Base-by-base conservation (phyloP, 345 rosid genomes). In the Bretschneidera sinensis region DNA sequence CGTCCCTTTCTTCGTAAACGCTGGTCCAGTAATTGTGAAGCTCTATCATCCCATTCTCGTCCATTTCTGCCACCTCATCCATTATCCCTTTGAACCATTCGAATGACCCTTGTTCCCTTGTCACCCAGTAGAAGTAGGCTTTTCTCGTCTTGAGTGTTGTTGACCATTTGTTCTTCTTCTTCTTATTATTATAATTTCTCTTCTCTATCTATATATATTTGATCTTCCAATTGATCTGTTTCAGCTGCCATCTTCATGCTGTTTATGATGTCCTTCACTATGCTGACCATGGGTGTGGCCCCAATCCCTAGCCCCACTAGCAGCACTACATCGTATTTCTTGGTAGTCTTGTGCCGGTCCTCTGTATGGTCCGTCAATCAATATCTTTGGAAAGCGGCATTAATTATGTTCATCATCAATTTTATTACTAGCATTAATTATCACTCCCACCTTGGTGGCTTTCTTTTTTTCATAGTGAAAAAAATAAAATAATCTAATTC, bases 331-430 rank as follows among this genome's bases (percentile, higher is more conserved):
- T 91, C 98, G 54, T 88, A 91, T 62, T 91, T 86, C 74, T 84
- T 83, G n/a, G 74, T 91, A 91, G 79, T 91, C 98, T 62, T 91
- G 98, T 50, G 98, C 95, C 0, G 98, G 96, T 6, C 95, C 96
- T 21, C 98, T 96, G 9, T 81, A 91, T 7, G 98, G 87, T 21
- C 98, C 98, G 51, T 91, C 98, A 19, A 91, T 83, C 48, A 86
- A 60, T 59, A 91, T 75, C 78, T 73, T 91, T 0, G 98, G 98
- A 52, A 91, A 80, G 55, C 89, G 79, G 68, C 63, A 53, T 25
- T n/a, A n/a, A n/a, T n/a, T n/a, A n/a, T n/a, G n/a, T n/a, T n/a
- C n/a, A n/a, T n/a, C n/a, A n/a, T n/a, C n/a, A n/a, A n/a, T n/a
- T n/a, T n/a, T n/a, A n/a, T n/a, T n/a, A n/a, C n/a, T n/a, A n/a